Conservation (phyloP, 2,329 filamentous ascomycete species). For the Amylocarpus encephaloides region DNA sequence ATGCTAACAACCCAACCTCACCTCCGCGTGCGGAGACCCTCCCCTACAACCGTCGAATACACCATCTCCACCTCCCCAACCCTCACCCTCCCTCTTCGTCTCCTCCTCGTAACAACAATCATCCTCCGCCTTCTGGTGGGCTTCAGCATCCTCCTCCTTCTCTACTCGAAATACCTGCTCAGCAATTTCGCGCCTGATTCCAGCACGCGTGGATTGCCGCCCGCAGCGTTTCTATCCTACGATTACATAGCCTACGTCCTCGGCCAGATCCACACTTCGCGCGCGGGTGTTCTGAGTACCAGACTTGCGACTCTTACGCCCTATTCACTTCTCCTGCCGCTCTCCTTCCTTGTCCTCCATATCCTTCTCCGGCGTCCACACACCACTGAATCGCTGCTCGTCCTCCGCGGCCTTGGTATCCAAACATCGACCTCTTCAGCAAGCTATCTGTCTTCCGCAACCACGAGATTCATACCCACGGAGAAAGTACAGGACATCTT, state of each 20-base stretch:
- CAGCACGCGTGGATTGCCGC: background rate
- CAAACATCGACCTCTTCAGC: slow-evolving; percentile 72
- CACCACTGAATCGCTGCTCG: slow-evolving; percentile 75
- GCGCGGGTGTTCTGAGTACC: slow-evolving; percentile 32
- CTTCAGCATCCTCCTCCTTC: slow-evolving; percentile 39
- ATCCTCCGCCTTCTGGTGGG: slow-evolving; percentile 37
- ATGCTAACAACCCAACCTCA: slow-evolving; percentile 59
- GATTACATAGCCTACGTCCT: slow-evolving; percentile 27
- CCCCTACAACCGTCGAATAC: slow-evolving; percentile 86
- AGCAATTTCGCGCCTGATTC: slow-evolving; percentile 14
- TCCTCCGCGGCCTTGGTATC: slow-evolving; percentile 82
- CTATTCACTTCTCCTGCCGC: slow-evolving; percentile 36
- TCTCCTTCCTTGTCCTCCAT: slow-evolving; percentile 37
- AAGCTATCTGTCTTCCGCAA: slow-evolving; percentile 57
- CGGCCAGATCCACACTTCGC: slow-evolving; percentile 21
- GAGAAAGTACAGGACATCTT: slow-evolving; percentile 88
- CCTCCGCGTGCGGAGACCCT: slow-evolving; percentile 61
- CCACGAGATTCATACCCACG: slow-evolving; percentile 79
- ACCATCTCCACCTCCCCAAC: slow-evolving; percentile 76
- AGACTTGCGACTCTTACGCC: slow-evolving; percentile 34
- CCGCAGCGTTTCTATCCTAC: slow-evolving; percentile 12
- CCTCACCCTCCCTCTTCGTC: slow-evolving; percentile 41
- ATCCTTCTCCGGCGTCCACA: slow-evolving; percentile 42
- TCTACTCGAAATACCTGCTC: slow-evolving; percentile 43
- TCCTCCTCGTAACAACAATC: slow-evolving; percentile 40